These are phyloP conservation scores for Coemansia sp. DNA, from an alignment of 192 early-diverging fungal species.

Conservation along the genomic window DNA sequence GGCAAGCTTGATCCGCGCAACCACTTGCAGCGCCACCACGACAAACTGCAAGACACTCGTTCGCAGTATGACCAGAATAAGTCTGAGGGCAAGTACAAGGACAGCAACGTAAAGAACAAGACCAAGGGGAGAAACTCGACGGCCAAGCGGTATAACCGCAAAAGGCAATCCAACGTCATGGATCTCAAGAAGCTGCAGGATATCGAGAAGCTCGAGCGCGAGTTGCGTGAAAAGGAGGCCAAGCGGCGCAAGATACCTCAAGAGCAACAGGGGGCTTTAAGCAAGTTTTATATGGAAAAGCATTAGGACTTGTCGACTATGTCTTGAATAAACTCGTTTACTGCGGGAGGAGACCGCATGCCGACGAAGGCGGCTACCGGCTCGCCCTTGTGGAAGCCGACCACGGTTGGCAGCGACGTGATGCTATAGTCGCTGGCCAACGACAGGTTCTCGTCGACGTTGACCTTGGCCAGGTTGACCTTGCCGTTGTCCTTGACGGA, in stretches of 20 bases:
- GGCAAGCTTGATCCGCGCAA: conserved; percentile 73
- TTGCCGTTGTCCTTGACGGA: conserved; percentile 62
- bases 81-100: conserved; percentile 31
- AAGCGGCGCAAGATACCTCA: conserved; percentile 30
- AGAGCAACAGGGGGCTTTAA: conserved; percentile 37
- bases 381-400: conserved; percentile 64
- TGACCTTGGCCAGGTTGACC: conserved; percentile 70
- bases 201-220: conserved; percentile 30
- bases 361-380: conserved; percentile 69
- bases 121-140: conserved; percentile 60
- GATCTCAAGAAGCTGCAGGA: conserved; percentile 60
- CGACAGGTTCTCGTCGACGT: conserved; percentile 67
- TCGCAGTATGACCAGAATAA: conserved; percentile 21
- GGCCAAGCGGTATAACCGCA: conserved; percentile 70
- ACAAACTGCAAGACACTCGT: conserved; percentile 8
- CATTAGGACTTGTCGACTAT: conserved; percentile 39
- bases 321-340: conserved; percentile 56
- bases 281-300: conserved; percentile 40
- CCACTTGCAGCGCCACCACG: conserved; percentile 18
- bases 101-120: conserved; percentile 40
- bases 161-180: conserved; percentile 78
- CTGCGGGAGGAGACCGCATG: conserved; percentile 39
- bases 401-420: conserved; percentile 72
- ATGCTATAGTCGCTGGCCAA: conserved; percentile 66
- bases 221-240: conserved; percentile 14